phyloP scores from a whole-genome alignment of 768 basidiomycete species.

The Lactarius trivialis region DNA sequence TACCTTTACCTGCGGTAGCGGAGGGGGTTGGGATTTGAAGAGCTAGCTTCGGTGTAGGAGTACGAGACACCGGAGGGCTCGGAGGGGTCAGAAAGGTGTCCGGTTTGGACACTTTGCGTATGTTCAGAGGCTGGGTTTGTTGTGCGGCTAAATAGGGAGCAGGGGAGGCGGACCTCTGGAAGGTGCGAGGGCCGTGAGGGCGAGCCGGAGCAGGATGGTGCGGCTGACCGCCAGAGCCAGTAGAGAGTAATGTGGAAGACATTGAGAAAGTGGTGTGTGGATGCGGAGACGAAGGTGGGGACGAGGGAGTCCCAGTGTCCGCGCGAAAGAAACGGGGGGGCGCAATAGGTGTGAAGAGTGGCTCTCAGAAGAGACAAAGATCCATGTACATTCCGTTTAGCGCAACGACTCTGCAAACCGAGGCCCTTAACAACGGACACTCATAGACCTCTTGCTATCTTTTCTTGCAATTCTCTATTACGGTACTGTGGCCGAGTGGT shows the following conservation, averaged over 20 bases:
- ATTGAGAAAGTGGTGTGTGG: not conserved
- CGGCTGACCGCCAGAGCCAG: slow-evolving; percentile 23
- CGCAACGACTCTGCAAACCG: not conserved
- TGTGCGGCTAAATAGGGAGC: slow-evolving; percentile 28
- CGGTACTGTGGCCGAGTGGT: slow-evolving; percentile 55
- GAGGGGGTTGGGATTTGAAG: slow-evolving; percentile 29
- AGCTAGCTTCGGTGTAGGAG: slow-evolving; percentile 28
- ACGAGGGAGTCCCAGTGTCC: slow-evolving; percentile 9
- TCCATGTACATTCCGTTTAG: not conserved
- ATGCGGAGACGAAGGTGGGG: not conserved
- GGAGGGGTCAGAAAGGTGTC: slow-evolving; percentile 19
- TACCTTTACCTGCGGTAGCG: slow-evolving; percentile 15
- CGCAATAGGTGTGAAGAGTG: not conserved
- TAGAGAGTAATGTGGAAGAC: slow-evolving; percentile 15
- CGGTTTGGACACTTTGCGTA: slow-evolving; percentile 32
- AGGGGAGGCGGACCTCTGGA: slow-evolving; percentile 40
- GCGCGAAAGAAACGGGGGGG: slow-evolving; percentile 8
- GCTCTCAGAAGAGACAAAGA: not conserved
- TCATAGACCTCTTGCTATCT: not conserved
- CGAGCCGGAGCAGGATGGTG: slow-evolving; percentile 30
- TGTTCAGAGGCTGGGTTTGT: slow-evolving; percentile 36
- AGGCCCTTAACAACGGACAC: slow-evolving; percentile 10
- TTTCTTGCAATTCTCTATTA: not conserved
- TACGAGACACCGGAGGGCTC: slow-evolving; percentile 24
- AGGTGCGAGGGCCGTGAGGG: slow-evolving; percentile 47